phyloP scores from a whole-genome alignment of 306 rosid species.

The Vigna mungo region DNA sequence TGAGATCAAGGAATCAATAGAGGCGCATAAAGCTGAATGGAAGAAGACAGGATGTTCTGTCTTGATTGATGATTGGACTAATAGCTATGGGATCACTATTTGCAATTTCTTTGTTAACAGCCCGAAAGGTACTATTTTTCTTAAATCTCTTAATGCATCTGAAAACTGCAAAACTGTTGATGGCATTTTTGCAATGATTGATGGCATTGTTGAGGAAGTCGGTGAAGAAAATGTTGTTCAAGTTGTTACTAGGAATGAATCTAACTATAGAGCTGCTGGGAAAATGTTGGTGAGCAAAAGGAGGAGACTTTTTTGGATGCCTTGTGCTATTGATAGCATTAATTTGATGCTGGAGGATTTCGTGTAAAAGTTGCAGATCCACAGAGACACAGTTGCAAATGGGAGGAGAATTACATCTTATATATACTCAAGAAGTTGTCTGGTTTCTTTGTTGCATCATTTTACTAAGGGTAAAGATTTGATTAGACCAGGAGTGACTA shows the following conservation, averaged over 20 bases:
- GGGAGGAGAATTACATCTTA: neutral
- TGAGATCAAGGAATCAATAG: too few species aligned
- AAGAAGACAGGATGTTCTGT: too few species aligned
- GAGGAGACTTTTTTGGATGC: neutral
- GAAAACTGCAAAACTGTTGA: too few species aligned
- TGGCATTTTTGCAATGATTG: neutral
- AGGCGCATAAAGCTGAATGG: too few species aligned
- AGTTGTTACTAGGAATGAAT: conserved; percentile 1
- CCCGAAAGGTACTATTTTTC: too few species aligned
- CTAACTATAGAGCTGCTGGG: neutral
- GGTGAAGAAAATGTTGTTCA: neutral
- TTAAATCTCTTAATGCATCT: too few species aligned
- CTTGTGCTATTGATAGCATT: neutral
- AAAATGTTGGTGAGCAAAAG: neutral
- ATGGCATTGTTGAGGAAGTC: neutral
- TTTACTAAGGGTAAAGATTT: neutral
- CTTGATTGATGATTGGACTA: too few species aligned
- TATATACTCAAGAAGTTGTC: neutral
- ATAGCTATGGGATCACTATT: too few species aligned
- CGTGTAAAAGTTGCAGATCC: neutral
- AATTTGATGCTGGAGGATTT: neutral
- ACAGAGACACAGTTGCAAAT: neutral
- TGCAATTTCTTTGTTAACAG: too few species aligned
- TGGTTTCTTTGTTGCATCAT: neutral
- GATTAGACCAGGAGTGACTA: neutral